A percentile compares a stretch with the other conserved stretches of the same genome.
Evolutionary conservation across 2,329 filamentous ascomycete species (phyloP).

Genomic region (Fusarium pilosicola): DNA sequence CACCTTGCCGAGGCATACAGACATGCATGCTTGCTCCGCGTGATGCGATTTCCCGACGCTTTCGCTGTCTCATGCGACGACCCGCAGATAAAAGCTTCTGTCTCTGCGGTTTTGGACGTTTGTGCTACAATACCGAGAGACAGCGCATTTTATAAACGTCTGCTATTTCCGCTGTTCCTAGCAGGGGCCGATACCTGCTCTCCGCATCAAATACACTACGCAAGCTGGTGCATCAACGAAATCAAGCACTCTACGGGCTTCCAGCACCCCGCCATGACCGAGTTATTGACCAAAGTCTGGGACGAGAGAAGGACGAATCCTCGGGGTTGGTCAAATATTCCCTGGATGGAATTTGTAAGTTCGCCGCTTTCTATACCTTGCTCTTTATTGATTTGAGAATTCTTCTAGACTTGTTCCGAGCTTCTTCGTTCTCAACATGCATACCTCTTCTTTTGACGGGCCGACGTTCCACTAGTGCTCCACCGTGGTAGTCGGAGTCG

Average conservation of each 20-base stretch:
- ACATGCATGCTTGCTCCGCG: conserved; percentile 44
- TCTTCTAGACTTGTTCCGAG: conserved; percentile 26
- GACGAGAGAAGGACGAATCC: conserved; percentile 31
- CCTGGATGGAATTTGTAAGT: conserved; percentile 47
- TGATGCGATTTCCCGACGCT: conserved; percentile 41
- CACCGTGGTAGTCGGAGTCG: conserved; percentile 4
- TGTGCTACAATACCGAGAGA: conserved; percentile 36
- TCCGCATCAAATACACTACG: conserved; percentile 42
- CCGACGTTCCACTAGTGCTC: neutral
- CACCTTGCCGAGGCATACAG: conserved; percentile 44
- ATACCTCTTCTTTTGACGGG: conserved; percentile 33
- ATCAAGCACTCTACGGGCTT: conserved; percentile 43
- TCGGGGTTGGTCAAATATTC: conserved; percentile 33
- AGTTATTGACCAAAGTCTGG: conserved; percentile 41
- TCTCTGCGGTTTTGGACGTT: conserved; percentile 39
- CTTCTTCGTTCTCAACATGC: conserved; percentile 29
- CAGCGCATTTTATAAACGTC: conserved; percentile 41
- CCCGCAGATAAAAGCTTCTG: conserved; percentile 33
- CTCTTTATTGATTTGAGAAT: neutral
- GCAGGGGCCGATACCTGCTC: conserved; percentile 41
- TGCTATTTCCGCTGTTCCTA: conserved; percentile 45
- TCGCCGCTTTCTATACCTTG: too few relatives aligned
- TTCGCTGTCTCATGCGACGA: conserved; percentile 42
- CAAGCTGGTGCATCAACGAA: conserved; percentile 34
- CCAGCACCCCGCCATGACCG: conserved; percentile 40